A percentile compares a stretch with the other conserved stretches of the same genome.
Evolutionary conservation across 345 rosid genomes (phyloP).

Genomic region (Luvunga scandens): DNA sequence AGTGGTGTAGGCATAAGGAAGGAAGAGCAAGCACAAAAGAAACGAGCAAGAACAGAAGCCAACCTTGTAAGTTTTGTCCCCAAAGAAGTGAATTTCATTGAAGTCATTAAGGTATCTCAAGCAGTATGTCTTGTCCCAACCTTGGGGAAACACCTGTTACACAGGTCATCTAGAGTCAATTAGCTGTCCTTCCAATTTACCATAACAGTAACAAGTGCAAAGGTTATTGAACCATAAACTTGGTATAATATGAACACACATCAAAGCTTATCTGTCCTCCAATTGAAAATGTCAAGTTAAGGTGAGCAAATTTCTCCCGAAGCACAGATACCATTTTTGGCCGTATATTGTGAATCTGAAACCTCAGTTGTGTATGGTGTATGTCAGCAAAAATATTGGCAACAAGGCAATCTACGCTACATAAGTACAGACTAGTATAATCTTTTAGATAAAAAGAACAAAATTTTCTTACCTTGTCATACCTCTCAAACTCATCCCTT

Average conservation of each 20-base stretch:
- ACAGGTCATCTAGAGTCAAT: slow-evolving; percentile 7
- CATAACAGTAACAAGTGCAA: slow-evolving; percentile 4
- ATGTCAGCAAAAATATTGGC: slow-evolving; percentile 5
- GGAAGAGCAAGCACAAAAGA: neutral
- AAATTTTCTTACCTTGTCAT: slow-evolving; percentile 67
- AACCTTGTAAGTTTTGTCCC: slow-evolving; percentile 98
- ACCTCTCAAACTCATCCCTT: slow-evolving; percentile 93
- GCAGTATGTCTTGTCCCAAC: slow-evolving; percentile 99
- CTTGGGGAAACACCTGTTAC: slow-evolving; percentile 81
- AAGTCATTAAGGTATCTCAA: slow-evolving; percentile 78
- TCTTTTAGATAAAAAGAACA: neutral
- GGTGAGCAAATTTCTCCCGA: slow-evolving; percentile 85
- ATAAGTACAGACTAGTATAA: neutral
- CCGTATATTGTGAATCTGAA: slow-evolving; percentile 83
- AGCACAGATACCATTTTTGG: slow-evolving; percentile 79
- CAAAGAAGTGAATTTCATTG: slow-evolving; percentile 89
- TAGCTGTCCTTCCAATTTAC: neutral
- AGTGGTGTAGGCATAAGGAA: neutral
- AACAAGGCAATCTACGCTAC: slow-evolving; percentile 9
- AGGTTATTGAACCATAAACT: slow-evolving; percentile 5
- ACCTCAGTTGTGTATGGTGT: slow-evolving; percentile 13
- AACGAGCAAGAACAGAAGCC: neutral
- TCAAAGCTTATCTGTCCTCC: slow-evolving; percentile 99
- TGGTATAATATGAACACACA: slow-evolving; percentile 42
- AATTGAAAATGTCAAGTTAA: slow-evolving; percentile 89